Evolutionary conservation across 139 green algal species (phyloP).

Genomic region (Zygnema cylindricum): DNA sequence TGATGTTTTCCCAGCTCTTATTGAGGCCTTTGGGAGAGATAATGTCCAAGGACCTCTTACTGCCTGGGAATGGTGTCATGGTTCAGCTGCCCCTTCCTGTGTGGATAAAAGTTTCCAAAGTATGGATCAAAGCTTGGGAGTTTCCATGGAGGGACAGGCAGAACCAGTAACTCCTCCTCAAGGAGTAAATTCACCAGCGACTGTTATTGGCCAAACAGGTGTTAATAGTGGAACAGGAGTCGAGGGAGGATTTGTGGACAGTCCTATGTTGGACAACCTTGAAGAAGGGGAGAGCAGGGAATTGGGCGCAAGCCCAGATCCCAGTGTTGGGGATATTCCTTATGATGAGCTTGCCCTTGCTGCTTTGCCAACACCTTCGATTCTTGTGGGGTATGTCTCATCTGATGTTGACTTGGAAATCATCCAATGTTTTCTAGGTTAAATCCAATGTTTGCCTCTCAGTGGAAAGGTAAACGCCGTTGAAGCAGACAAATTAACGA

Average conservation of each 20-base stretch:
- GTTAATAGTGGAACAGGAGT: background rate
- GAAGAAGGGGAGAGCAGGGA: conserved; percentile 1
- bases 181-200: background rate
- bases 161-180: conserved; percentile 15
- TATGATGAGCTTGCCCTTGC: conserved; percentile 18
- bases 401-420: background rate
- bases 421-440: background rate
- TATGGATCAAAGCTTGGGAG: background rate
- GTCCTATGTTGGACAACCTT: background rate
- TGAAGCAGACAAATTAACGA: too few species aligned
- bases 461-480: too few species aligned
- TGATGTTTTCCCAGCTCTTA: background rate
- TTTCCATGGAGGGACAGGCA: background rate
- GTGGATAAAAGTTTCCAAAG: background rate
- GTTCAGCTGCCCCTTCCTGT: background rate
- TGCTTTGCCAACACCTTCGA: background rate
- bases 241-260: background rate
- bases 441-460: too few species aligned
- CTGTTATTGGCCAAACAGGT: conserved; percentile 8
- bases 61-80: conserved; percentile 3
- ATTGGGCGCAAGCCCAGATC: background rate
- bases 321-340: background rate
- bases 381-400: conserved; percentile 9
- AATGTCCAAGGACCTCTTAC: conserved; percentile 16
- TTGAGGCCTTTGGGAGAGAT: background rate